Evolutionary conservation across 2,329 filamentous ascomycete genomes (phyloP).

Genomic region (Diaporthe citri): DNA sequence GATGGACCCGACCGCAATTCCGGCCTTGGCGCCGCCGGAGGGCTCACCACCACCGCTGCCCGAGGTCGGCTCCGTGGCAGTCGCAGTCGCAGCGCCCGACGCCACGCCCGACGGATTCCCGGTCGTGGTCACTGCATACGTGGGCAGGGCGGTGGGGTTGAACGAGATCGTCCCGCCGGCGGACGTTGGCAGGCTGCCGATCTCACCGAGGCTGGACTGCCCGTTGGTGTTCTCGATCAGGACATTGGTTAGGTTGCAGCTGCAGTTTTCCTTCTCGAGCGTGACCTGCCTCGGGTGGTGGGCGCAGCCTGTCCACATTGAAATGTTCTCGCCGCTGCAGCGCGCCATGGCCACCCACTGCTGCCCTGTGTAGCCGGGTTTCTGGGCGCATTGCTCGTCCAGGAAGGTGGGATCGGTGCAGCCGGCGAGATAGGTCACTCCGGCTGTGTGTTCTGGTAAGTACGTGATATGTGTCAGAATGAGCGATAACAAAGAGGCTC

Average conservation of each 20-base stretch:
- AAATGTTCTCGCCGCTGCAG: slow-evolving; percentile 20
- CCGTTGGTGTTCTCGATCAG: slow-evolving; percentile 26
- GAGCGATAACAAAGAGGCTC: neutral
- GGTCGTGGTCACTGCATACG: slow-evolving; percentile 5
- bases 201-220: slow-evolving; percentile 19
- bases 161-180: slow-evolving; percentile 21
- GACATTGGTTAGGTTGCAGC: slow-evolving; percentile 19
- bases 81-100: slow-evolving; percentile 16
- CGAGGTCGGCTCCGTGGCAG: neutral
- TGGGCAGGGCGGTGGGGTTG: slow-evolving; percentile 28
- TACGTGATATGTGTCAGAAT: neutral
- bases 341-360: slow-evolving; percentile 29
- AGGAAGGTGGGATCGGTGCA: slow-evolving; percentile 27
- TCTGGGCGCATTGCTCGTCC: slow-evolving; percentile 28
- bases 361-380: slow-evolving; percentile 16
- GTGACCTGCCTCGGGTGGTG: neutral
- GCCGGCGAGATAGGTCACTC: slow-evolving; percentile 15
- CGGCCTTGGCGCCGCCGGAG: slow-evolving; percentile 6
- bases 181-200: slow-evolving; percentile 13
- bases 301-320: slow-evolving; percentile 12
- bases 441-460: neutral
- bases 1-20: slow-evolving; percentile 22
- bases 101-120: neutral
- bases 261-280: slow-evolving; percentile 27
- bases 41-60: neutral